These are phyloP conservation scores for Alternaria triticina DNA, from an alignment of 2,329 filamentous ascomycete species.

Conservation along the genomic window DNA sequence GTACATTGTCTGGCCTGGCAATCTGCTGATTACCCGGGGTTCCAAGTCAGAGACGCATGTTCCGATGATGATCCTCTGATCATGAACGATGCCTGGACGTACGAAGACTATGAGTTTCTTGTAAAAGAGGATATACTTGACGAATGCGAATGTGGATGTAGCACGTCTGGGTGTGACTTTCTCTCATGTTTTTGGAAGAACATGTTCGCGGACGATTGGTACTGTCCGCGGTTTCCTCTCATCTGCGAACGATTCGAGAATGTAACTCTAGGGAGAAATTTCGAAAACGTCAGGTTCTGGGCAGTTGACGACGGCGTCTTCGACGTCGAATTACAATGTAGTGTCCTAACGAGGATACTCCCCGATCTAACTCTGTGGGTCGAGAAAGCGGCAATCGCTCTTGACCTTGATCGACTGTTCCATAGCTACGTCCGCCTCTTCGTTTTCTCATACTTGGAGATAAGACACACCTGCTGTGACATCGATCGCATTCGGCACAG, in stretches of 20 bases:
- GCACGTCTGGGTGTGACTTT: background rate
- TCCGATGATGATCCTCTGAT: too few species aligned
- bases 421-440: background rate
- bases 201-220: rapidly evolving
- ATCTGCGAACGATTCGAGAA: background rate
- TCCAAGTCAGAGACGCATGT: rapidly evolving
- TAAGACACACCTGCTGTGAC: background rate
- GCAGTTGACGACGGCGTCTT: too few species aligned
- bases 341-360: rapidly evolving
- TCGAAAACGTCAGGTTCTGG: rapidly evolving
- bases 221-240: background rate
- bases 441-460: background rate
- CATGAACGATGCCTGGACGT: background rate
- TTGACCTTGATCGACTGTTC: rapidly evolving
- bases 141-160: background rate
- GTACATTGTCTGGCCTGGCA: background rate
- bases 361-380: background rate
- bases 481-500: rapidly evolving
- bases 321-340: too few species aligned
- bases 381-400: rapidly evolving
- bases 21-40: background rate
- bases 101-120: background rate
- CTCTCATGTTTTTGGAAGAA: background rate
- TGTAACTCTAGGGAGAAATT: rapidly evolving
- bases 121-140: background rate